phyloP scores from a whole-genome alignment of 768 basidiomycete genomes.

The Leccinum disarticulatum region DNA sequence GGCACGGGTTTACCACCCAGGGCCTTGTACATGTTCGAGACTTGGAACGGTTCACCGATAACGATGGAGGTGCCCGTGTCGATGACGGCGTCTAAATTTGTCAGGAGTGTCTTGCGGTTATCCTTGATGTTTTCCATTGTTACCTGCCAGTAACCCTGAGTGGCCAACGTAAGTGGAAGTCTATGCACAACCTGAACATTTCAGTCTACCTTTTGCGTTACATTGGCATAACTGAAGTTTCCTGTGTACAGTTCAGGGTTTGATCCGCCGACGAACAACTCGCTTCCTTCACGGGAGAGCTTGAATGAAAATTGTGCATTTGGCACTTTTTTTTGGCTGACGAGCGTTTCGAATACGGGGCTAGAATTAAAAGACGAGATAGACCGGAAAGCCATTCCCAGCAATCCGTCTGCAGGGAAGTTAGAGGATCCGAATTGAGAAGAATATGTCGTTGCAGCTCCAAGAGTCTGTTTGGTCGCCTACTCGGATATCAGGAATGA shows the following conservation, averaged over 20 bases:
- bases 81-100: neutral
- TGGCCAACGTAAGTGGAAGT: neutral
- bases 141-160: neutral
- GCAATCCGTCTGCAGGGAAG: conserved; percentile 20
- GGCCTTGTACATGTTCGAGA: neutral
- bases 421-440: neutral
- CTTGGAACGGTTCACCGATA: neutral
- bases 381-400: conserved; percentile 42
- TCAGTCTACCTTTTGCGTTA: neutral
- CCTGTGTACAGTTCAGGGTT: neutral
- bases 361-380: conserved; percentile 34
- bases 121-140: neutral
- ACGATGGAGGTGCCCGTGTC: neutral
- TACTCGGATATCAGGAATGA: neutral
- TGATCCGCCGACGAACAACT: neutral
- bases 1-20: neutral
- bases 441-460: conserved; percentile 5
- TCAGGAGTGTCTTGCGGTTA: neutral
- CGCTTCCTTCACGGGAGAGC: conserved; percentile 36
- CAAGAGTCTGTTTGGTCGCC: conserved; percentile 12
- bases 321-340: conserved; percentile 35
- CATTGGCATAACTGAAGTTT: neutral
- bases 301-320: conserved; percentile 48
- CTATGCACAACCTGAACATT: neutral
- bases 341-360: conserved; percentile 42